A percentile compares a stretch with the other conserved stretches of the same genome.
Evolutionary conservation across 129 eudicot species (phyloP).

Genomic region (Helianthus tuberosus): DNA sequence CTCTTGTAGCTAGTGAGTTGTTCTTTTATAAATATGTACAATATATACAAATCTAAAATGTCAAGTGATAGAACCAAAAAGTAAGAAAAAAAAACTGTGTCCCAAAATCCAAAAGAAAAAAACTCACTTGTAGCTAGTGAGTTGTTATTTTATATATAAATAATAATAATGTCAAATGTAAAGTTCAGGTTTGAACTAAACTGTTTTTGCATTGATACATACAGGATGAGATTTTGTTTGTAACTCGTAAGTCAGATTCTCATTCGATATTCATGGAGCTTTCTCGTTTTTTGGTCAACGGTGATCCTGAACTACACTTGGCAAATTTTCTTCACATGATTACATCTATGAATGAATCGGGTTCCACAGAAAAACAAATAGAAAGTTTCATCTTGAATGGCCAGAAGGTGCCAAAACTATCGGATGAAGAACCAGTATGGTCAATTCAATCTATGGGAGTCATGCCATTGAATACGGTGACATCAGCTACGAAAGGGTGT

Average conservation of each 20-base stretch:
- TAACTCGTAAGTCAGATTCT: conserved; percentile 53
- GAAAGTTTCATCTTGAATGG: conserved; percentile 64
- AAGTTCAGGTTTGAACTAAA: no score
- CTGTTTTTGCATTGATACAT: no score
- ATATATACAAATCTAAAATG: no score
- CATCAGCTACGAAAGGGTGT: background rate
- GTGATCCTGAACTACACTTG: conserved; percentile 55
- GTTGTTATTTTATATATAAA: no score
- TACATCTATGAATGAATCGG: conserved; percentile 68
- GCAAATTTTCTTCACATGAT: conserved; percentile 86
- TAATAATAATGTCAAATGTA: no score
- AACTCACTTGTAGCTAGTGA: no score
- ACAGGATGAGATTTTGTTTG: conserved; percentile 49
- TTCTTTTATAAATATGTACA: no score
- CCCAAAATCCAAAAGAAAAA: no score
- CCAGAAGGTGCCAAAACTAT: conserved; percentile 69
- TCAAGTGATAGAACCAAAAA: no score
- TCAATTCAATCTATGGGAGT: conserved; percentile 38
- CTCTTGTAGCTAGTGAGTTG: no score
- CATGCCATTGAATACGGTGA: conserved; percentile 21
- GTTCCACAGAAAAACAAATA: conserved; percentile 64
- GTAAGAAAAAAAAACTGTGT: no score
- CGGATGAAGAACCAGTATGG: conserved; percentile 59
- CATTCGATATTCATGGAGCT: conserved; percentile 75
- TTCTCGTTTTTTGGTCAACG: conserved; percentile 53